Conservation (phyloP, 75 land plant genomes). For the Sequoia sempervirens region DNA sequence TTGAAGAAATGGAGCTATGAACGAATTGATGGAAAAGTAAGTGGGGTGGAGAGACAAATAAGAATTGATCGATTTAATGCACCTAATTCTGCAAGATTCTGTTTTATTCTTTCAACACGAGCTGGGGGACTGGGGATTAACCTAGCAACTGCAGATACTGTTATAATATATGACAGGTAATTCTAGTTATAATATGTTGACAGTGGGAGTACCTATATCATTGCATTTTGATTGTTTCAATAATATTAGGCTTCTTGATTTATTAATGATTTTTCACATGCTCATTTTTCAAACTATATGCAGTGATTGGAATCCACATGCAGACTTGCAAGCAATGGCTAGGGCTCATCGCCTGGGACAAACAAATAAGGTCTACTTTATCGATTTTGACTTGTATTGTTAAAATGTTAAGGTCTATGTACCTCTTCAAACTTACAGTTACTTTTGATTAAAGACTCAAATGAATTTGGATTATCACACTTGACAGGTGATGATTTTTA, state of each 20-base stretch:
- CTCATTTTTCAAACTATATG: not conserved
- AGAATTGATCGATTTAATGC: constrained; percentile 98
- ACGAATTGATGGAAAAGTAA: constrained; percentile 90
- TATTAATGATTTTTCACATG: not conserved
- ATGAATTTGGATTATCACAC: not conserved
- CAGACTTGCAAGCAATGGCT: constrained; percentile 99
- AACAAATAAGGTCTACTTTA: constrained; percentile 61
- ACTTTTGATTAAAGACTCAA: not conserved
- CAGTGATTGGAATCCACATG: constrained; percentile 99
- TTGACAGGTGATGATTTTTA: constrained; percentile 89
- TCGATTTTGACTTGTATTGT: not conserved
- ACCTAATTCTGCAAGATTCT: constrained; percentile 88
- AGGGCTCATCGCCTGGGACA: constrained; percentile 98
- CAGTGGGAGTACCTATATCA: not conserved
- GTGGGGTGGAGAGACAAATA: constrained; percentile 94
- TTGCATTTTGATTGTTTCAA: not conserved
- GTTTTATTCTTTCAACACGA: constrained; percentile 94
- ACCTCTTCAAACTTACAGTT: not conserved
- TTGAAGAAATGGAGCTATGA: constrained; percentile 93
- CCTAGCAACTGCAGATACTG: constrained; percentile 98
- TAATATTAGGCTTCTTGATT: not conserved
- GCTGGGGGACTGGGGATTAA: constrained; percentile 99
- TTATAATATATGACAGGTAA: constrained; percentile 96
- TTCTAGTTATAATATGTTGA: not conserved
- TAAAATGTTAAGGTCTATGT: not conserved